phyloP scores from a whole-genome alignment of 1,139 yeast species.

The Geotrichum reessii region DNA sequence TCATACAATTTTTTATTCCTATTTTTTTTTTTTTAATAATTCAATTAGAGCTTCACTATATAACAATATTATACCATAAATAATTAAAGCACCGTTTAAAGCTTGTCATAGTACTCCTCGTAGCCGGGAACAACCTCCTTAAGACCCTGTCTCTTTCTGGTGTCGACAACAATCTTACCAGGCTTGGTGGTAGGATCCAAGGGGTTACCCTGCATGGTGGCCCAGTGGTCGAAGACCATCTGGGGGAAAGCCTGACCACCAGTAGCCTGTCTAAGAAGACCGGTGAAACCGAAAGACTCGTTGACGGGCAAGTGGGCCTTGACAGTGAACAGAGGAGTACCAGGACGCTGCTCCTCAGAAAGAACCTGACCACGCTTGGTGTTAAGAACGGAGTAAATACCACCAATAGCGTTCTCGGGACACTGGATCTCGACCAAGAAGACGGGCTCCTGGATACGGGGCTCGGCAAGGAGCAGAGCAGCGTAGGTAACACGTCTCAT shows the following conservation, averaged over 20 bases:
- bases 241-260: constrained; percentile 99
- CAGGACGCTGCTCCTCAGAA: constrained; percentile 99
- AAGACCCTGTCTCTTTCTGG: constrained; percentile 97
- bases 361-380: constrained; percentile 99
- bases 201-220: constrained; percentile 85
- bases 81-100: constrained; percentile 47
- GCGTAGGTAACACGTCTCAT: constrained; percentile 99
- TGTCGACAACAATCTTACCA: constrained; percentile 81
- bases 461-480: constrained; percentile 95
- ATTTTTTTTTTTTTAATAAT: neutral
- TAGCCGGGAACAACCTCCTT: constrained; percentile 97
- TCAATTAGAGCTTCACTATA: neutral
- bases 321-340: constrained; percentile 98
- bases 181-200: constrained; percentile 89
- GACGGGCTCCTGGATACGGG: constrained; percentile 98
- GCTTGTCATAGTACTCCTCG: constrained; percentile 99
- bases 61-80: constrained; percentile 1
- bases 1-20: neutral
- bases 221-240: constrained; percentile 99
- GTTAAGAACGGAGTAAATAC: constrained; percentile 99
- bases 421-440: constrained; percentile 99
- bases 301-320: constrained; percentile 99
- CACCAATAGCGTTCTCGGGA: constrained; percentile 99
- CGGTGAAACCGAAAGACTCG: constrained; percentile 99
- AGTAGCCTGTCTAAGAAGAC: constrained; percentile 98